Conservation (phyloP, 2,329 filamentous ascomycete genomes). For the Moelleriella libera region DNA sequence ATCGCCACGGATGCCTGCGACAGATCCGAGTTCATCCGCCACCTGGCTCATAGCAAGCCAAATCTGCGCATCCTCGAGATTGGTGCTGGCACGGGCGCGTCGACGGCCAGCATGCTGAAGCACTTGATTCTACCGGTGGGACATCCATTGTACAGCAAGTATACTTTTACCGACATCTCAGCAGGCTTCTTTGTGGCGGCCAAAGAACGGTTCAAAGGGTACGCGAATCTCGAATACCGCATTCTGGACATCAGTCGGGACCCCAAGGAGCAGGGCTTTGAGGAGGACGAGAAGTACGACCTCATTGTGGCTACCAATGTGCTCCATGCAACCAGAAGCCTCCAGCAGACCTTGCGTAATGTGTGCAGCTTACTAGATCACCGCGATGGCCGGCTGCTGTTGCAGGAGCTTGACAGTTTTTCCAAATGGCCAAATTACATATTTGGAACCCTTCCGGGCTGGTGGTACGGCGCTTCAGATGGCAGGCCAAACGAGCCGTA, state of each 20-base stretch:
- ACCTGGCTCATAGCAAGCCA: constrained; percentile 18
- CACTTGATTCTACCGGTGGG: no score
- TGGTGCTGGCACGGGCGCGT: constrained; percentile 28
- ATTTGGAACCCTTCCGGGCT: not conserved
- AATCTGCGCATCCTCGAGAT: constrained; percentile 23
- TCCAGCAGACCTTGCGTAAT: constrained; percentile 9
- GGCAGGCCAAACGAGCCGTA: not conserved
- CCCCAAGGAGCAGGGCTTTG: constrained; percentile 16
- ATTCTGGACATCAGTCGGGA: constrained; percentile 11
- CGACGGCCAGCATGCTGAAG: constrained; percentile 22
- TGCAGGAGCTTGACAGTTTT: constrained; percentile 3
- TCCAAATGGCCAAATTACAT: constrained; percentile 1
- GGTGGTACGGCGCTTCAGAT: not conserved
- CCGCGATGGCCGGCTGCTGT: constrained; percentile 1
- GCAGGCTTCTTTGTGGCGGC: constrained; percentile 23
- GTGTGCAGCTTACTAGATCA: constrained; percentile 3
- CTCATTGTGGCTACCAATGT: constrained; percentile 22
- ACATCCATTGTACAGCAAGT: constrained; percentile 17
- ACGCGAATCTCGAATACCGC: constrained; percentile 4
- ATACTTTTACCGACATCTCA: constrained; percentile 30
- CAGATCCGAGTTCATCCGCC: not conserved
- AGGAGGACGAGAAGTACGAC: constrained; percentile 17
- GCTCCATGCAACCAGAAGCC: constrained; percentile 20
- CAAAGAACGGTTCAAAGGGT: constrained; percentile 11
- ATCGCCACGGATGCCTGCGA: not conserved